Base-by-base conservation (phyloP, 2,329 filamentous ascomycete genomes). In the Penicillium psychrosexuale region DNA sequence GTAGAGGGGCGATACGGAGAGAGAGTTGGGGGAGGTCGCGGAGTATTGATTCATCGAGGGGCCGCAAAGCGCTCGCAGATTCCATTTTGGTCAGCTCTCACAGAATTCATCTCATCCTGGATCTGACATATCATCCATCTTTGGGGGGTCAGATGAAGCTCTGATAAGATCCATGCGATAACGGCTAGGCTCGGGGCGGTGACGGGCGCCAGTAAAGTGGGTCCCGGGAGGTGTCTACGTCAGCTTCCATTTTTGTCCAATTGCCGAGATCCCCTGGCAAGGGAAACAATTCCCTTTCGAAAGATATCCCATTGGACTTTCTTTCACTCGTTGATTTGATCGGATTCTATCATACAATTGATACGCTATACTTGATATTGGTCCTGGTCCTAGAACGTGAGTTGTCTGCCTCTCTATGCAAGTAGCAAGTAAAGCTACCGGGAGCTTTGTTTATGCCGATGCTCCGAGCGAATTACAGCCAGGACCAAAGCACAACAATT, bases 1-100 rank as follows among this genome's bases (percentile, higher is more conserved):
- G 77, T 22, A 80, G 69, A 49, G 78, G 77, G 57, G 78, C 72
- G 47, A 80, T 80, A 54, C 73, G 75, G 47, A 79, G 66, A 57
- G 72, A 72, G 11, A 73, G 69, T 51, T 75, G 71, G 49, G 75
- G 73, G 28, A 75, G 67, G 59, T 77, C 76, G 44, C 73, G 73
- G 36, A 72, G 68, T 47, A 72, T 60, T 44, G 72, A 70, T 61
- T 78, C 76, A 59, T 78, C 75, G 54, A 74, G 71, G 42, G 66
- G 61, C 40, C 70, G 65, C 61, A 69, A 59, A 49, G 64, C 57
- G 22, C 43, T 56, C 49, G 39, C 15, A 19, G 39, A 52, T 13
- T 56, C 40, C 36, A 48, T 50, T 28, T 45, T 45, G 38, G 28
- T 45, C 36, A 33, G 47, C 34, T 40, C 45, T 30, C 55, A 43